Evolutionary conservation across 2,329 filamentous ascomycete genomes (phyloP).

Genomic region (Colletotrichum lindemuthianum): DNA sequence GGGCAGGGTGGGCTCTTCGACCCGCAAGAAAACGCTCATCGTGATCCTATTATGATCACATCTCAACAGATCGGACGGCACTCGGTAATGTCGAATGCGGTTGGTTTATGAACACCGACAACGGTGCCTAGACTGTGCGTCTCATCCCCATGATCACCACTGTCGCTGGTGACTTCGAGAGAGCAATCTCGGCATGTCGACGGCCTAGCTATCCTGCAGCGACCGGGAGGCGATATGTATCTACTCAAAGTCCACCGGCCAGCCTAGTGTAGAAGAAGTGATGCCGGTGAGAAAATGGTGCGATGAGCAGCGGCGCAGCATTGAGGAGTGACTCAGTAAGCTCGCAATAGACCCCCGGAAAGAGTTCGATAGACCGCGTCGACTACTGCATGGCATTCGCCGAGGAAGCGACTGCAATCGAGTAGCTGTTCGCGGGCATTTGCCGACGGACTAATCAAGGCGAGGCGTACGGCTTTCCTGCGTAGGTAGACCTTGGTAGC

Average conservation of each 20-base stretch:
- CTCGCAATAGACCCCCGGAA: slow-evolving; percentile 9
- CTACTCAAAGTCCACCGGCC: slow-evolving; percentile 8
- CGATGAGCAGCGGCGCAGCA: slow-evolving; percentile 11
- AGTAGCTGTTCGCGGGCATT: no score
- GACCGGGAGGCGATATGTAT: slow-evolving; percentile 5
- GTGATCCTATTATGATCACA: slow-evolving; percentile 25
- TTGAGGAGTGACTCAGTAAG: not conserved
- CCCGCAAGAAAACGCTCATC: slow-evolving; percentile 11
- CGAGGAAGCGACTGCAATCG: no score
- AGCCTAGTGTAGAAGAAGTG: slow-evolving; percentile 17
- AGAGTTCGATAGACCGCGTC: not conserved
- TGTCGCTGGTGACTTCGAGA: not conserved
- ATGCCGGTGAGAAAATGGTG: slow-evolving; percentile 2
- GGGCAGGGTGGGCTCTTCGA: not conserved
- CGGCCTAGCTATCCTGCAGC: slow-evolving; percentile 11
- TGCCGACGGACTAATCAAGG: no score
- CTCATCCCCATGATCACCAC: not conserved
- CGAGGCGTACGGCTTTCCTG: no score
- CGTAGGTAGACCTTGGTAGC: no score
- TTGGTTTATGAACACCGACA: not conserved
- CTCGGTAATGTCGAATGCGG: slow-evolving; percentile 11
- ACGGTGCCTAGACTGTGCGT: no score
- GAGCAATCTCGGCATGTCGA: slow-evolving; percentile 17
- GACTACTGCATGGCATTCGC: no score
- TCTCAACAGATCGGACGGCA: slow-evolving; percentile 25